Evolutionary conservation across 1,284 basidiomycete genomes (phyloP).

Genomic region (Malassezia furfur): DNA sequence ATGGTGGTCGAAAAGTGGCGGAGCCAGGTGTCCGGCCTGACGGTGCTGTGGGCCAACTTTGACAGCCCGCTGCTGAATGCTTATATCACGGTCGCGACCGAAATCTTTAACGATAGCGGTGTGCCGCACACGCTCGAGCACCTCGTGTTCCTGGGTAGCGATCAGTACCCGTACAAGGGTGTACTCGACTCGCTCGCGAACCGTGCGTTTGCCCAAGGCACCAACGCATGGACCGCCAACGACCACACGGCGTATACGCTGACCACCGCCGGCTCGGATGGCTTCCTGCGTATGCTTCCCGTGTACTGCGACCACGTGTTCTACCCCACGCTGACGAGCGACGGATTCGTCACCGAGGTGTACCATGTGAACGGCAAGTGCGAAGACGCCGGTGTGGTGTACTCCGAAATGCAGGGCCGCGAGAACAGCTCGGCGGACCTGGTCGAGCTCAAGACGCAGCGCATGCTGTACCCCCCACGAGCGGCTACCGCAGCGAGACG

Average conservation of each 20-base stretch:
- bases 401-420: conserved; percentile 75
- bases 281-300: conserved; percentile 85
- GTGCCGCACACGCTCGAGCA: conserved; percentile 45
- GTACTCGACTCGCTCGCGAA: conserved; percentile 96
- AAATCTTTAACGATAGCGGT: conserved; percentile 59
- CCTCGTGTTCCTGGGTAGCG: conserved; percentile 44
- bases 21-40: conserved; percentile 67
- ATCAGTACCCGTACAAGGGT: conserved; percentile 76
- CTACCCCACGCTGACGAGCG: conserved; percentile 84
- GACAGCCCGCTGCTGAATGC: conserved; percentile 81
- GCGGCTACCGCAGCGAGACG: conserved; percentile 89
- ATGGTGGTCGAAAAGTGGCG: conserved; percentile 73
- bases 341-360: conserved; percentile 77
- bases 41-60: conserved; percentile 52
- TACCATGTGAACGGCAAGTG: conserved; percentile 77
- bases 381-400: conserved; percentile 90
- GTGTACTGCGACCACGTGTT: conserved; percentile 96
- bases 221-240: conserved; percentile 59
- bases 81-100: conserved; percentile 82
- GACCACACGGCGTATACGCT: conserved; percentile 72
- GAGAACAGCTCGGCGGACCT: conserved; percentile 85
- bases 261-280: conserved; percentile 90
- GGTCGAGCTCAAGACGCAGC: conserved; percentile 61
- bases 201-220: conserved; percentile 77
- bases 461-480: conserved; percentile 69